phyloP scores from a whole-genome alignment of 164 flowering plant species.

The Chimonanthus praecox region DNA sequence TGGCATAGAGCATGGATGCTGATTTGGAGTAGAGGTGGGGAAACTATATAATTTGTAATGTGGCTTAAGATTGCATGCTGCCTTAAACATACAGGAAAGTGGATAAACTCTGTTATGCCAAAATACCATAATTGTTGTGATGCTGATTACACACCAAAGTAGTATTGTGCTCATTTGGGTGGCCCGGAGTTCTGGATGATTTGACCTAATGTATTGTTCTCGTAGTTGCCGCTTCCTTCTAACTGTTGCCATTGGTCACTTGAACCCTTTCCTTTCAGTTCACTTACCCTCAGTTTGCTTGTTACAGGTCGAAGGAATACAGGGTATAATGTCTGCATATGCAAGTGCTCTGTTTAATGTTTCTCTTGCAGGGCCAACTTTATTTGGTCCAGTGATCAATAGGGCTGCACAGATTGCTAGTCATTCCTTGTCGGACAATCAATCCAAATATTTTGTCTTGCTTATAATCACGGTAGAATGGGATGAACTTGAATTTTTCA shows the following conservation, averaged over 20 bases:
- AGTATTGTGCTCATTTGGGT: background rate
- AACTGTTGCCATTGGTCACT: background rate
- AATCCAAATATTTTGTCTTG: conserved; percentile 65
- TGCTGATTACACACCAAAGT: background rate
- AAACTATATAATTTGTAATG: background rate
- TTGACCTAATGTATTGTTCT: background rate
- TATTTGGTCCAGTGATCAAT: conserved; percentile 77
- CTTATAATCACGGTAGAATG: conserved; percentile 68
- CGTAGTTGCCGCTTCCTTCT: background rate
- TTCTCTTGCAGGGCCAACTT: conserved; percentile 81
- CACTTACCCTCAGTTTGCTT: background rate
- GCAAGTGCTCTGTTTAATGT: conserved; percentile 56
- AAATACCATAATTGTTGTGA: background rate
- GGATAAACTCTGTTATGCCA: background rate
- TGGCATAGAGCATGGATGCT: too few relatives aligned
- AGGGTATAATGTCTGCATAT: conserved; percentile 83
- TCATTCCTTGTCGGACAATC: conserved; percentile 35
- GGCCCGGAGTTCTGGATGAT: background rate
- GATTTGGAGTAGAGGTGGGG: too few relatives aligned
- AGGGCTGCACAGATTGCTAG: conserved; percentile 74
- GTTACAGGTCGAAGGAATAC: conserved; percentile 73
- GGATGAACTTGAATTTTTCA: background rate
- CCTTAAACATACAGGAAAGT: background rate
- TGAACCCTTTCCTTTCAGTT: background rate
- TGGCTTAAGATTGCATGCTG: background rate